Base-by-base conservation (phyloP, 2,329 filamentous ascomycete species). In the Trichoderma sp. region DNA sequence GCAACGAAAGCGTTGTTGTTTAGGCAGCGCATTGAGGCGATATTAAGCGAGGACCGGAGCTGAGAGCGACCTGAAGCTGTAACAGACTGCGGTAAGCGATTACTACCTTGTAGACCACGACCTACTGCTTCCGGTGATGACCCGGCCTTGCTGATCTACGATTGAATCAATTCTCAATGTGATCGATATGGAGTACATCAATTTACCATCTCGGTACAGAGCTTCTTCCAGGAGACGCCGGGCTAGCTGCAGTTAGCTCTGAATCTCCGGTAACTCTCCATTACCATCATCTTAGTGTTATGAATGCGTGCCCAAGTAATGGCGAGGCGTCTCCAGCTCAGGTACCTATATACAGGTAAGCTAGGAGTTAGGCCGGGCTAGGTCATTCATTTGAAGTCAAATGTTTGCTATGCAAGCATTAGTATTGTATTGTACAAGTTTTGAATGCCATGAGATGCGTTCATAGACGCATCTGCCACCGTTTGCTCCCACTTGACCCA, bases 231-330 rank as follows among this genome's bases (percentile, higher is more conserved):
- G 8, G 39, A 55, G 26, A 28, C 52, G 28, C 18, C 34, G 26
- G 32, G 32, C 60, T 64, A 55, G 60, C 56, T 54, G 18, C 14
- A 59, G 39, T 58, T 59, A 24, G 55, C 28, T 30, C 43, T 37
- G 55, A 39, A 59, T 59, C 32, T 59, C 64, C 54, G 64, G 54
- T 52, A 52, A 32, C 43, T 21, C 60, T 55, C 32, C 49, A 34
- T 51, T 26, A 10, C 32, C 14, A 28, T 43, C 34, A 34, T 18
- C 49, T n/a, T 24, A 24, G 18, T 55, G 49, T 18, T 30, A 30
- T 54, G 24, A 43, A 55, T 28, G 16, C 39, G 39, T 34, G 3
- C 32, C 32, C 1, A 54, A 30, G 34, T 3, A 30, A 18, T 10
- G 16, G 14, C 5, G 24, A 55, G 39, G 1, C 49, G 49, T 16